Conservation (phyloP, 805 yeast species). For the Clavispora fructus region DNA sequence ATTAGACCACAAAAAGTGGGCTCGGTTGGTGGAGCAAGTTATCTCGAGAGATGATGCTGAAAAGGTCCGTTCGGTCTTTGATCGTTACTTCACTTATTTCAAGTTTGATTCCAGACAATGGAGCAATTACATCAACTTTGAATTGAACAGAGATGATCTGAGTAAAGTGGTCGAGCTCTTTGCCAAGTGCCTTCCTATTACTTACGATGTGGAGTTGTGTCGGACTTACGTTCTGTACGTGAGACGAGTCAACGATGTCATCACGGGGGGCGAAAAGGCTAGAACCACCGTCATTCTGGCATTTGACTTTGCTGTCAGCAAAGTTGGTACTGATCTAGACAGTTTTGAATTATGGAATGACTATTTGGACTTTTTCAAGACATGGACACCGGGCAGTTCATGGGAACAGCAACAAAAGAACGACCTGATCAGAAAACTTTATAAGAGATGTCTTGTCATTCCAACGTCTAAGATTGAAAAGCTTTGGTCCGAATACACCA, state of each 20-base stretch:
- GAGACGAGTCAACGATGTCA: slow-evolving; percentile 60
- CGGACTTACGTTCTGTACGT: slow-evolving; percentile 73
- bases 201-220: slow-evolving; percentile 68
- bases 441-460: slow-evolving; percentile 62
- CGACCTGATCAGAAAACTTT: slow-evolving; percentile 70
- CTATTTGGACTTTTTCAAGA: slow-evolving; percentile 70
- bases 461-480: slow-evolving; percentile 74
- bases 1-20: slow-evolving; percentile 53
- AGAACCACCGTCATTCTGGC: slow-evolving; percentile 71
- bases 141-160: slow-evolving; percentile 60
- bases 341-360: slow-evolving; percentile 76
- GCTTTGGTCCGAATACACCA: slow-evolving; percentile 75
- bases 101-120: slow-evolving; percentile 62
- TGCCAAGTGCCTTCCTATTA: slow-evolving; percentile 54
- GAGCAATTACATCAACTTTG: slow-evolving; percentile 65
- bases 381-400: slow-evolving; percentile 71
- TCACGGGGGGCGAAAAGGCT: slow-evolving; percentile 80
- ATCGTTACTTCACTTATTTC: slow-evolving; percentile 56
- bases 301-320: slow-evolving; percentile 72
- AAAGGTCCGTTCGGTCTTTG: slow-evolving; percentile 53
- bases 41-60: slow-evolving; percentile 51
- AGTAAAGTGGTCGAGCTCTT: slow-evolving; percentile 62
- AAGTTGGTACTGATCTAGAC: slow-evolving; percentile 73
- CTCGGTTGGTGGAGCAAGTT: slow-evolving; percentile 46
- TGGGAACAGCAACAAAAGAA: slow-evolving; percentile 84